These are phyloP conservation scores for Yueomyces sinensis DNA, from an alignment of 805 yeast genomes.

Conservation along the genomic window DNA sequence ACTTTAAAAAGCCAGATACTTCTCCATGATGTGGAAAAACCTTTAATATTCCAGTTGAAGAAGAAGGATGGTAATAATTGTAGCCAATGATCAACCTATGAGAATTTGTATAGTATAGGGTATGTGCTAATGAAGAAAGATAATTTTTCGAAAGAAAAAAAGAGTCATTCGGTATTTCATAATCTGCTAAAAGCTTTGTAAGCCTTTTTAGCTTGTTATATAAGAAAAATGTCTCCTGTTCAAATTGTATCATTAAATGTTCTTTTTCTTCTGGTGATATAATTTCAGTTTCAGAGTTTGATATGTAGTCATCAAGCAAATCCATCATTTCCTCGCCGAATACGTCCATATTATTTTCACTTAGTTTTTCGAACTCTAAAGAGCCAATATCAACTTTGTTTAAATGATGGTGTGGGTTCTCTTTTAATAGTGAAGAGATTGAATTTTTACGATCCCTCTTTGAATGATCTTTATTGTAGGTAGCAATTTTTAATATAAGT, in stretches of 20 bases:
- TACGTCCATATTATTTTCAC: slow-evolving; percentile 19
- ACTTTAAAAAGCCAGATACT: slow-evolving; percentile 1
- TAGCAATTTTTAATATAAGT: slow-evolving; percentile 29
- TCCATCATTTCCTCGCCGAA: slow-evolving; percentile 20
- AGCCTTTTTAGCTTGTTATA: slow-evolving; percentile 10
- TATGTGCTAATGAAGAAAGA: slow-evolving; percentile 6
- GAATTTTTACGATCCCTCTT: no score
- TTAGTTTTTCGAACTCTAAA: slow-evolving; percentile 20
- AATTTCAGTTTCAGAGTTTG: neutral
- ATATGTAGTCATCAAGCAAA: slow-evolving; percentile 7
- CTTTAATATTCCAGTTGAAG: slow-evolving; percentile 3
- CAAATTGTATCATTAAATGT: slow-evolving; percentile 8
- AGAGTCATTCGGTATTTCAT: slow-evolving; percentile 10
- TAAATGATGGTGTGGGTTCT: no score
- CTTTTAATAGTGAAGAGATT: no score
- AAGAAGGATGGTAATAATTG: no score
- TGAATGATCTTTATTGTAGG: neutral
- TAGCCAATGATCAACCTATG: no score
- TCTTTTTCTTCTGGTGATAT: slow-evolving; percentile 1
- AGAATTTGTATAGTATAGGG: neutral
- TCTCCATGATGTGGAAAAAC: slow-evolving; percentile 4
- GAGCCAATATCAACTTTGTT: slow-evolving; percentile 15
- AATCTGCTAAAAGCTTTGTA: slow-evolving; percentile 9
- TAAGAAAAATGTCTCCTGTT: slow-evolving; percentile 13
- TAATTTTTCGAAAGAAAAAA: slow-evolving; percentile 6